phyloP scores from a whole-genome alignment of 805 yeast species.

The Candida chilensis region DNA sequence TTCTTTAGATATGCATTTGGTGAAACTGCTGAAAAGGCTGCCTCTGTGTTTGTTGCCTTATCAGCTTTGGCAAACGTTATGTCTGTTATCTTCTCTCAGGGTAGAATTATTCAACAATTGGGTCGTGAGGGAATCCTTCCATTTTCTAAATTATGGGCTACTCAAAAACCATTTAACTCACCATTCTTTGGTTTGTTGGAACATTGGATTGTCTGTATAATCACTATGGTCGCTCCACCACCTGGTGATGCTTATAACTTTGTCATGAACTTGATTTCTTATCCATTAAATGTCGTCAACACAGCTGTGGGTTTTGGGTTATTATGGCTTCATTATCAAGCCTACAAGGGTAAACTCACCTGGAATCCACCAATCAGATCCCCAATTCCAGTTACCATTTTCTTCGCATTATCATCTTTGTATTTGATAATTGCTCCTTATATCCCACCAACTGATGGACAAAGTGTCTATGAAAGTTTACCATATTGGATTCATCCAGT shows the following conservation, averaged over 20 bases:
- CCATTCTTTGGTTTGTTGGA: conserved; percentile 68
- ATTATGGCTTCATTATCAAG: conserved; percentile 45
- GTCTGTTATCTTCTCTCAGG: conserved; percentile 75
- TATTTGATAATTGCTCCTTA: conserved; percentile 73
- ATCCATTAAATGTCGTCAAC: conserved; percentile 74
- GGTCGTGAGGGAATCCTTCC: conserved; percentile 82
- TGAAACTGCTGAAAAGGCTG: conserved; percentile 56
- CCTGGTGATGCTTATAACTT: conserved; percentile 86
- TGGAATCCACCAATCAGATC: conserved; percentile 75
- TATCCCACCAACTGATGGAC: conserved; percentile 61
- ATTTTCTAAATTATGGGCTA: conserved; percentile 60
- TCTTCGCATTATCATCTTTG: conserved; percentile 56
- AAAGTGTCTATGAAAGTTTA: conserved; percentile 56
- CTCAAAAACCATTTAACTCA: conserved; percentile 62
- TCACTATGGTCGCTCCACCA: conserved; percentile 73
- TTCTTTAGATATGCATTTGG: conserved; percentile 72
- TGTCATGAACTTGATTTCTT: conserved; percentile 69
- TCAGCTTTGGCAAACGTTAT: conserved; percentile 77
- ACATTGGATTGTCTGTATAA: conserved; percentile 68
- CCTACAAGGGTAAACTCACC: conserved; percentile 33
- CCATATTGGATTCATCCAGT: conserved; percentile 80
- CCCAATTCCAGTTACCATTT: conserved; percentile 48
- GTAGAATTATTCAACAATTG: conserved; percentile 70
- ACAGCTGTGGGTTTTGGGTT: conserved; percentile 55
- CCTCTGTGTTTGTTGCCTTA: conserved; percentile 73